Conservation (phyloP, 495 filamentous ascomycete genomes). For the Penicillium pulvis region DNA sequence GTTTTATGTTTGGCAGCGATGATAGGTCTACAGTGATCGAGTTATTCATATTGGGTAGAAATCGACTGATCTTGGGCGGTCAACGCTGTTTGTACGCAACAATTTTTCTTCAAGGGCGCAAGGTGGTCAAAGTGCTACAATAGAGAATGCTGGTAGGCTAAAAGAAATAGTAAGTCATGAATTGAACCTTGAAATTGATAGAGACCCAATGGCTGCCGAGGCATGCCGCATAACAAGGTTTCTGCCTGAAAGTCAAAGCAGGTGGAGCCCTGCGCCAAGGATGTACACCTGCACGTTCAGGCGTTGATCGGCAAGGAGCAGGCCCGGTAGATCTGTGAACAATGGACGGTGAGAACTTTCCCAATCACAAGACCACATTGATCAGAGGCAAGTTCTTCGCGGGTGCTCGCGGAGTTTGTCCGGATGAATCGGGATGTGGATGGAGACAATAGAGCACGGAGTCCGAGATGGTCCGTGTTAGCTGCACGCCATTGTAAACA, state of each 20-base stretch:
- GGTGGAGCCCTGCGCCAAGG: not conserved
- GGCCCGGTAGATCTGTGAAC: not conserved
- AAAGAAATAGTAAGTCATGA: no score
- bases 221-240: not conserved
- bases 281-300: conserved; percentile 2
- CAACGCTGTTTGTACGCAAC: not conserved
- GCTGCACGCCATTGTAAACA: conserved; percentile 10
- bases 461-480: conserved; percentile 7
- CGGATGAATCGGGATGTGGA: conserved; percentile 1
- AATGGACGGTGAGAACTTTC: not conserved
- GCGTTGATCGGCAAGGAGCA: not conserved
- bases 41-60: not conserved
- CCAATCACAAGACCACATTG: not conserved
- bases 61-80: not conserved
- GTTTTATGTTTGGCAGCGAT: not conserved
- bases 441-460: conserved; percentile 7
- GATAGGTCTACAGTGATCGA: not conserved
- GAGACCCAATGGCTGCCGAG: not conserved
- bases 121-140: no score
- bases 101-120: not conserved
- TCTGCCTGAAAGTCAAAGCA: not conserved
- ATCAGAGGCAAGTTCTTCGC: not conserved
- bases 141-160: no score
- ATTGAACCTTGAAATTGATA: not conserved
- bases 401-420: not conserved